Base-by-base conservation (phyloP, 1,139 yeast species). In the Yamadazyma jaroonii region DNA sequence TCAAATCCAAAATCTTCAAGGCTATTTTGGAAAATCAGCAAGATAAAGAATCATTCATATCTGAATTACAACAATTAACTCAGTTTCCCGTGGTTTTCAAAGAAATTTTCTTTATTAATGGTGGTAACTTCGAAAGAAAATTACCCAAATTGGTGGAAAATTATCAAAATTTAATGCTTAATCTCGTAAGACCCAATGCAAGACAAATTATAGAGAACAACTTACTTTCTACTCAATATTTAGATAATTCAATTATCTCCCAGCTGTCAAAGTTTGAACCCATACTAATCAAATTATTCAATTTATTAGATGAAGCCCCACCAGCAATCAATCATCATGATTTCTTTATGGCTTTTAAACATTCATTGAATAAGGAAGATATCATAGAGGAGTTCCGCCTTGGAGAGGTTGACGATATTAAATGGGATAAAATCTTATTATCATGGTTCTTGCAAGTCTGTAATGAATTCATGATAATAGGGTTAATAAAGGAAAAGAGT, bases 301-400 rank as follows among this genome's bases (percentile, higher is more conserved):
- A 78, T 33, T 69, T 88, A 14, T 84, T 84, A 56, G 77, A 92
- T 44, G 97, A 89, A 52, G 92, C 96, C 0, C 86, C 88, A 21
- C 70, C 81, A 2, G 65, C 72, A 20, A 73, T 88, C 45, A 89
- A 88, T 53, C 74, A 87, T 35, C 84, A 74, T 58, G 97, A 89
- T 51, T 85, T 84, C 52, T 89, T 74, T 54, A 62, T 69, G 34
- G 89, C 90, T 1, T 89, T 87, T 62, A 77, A 74, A 50, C 77
- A 72, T 41, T 64, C 80, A 0, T 52, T 86, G 20, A 69, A 72
- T 14, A 65, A 64, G 37, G 52, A 55, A 0, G 57, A 61, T 12
- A 53, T 80, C 2, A 43, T 70, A 33, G 41, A 52, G 1, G 61
- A 64, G n/a, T 41, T 77, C n/a, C 29, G 30, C 3, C 45, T 36